Base-by-base conservation (phyloP, 2,329 filamentous ascomycete species). In the Pezicula carpinea region DNA sequence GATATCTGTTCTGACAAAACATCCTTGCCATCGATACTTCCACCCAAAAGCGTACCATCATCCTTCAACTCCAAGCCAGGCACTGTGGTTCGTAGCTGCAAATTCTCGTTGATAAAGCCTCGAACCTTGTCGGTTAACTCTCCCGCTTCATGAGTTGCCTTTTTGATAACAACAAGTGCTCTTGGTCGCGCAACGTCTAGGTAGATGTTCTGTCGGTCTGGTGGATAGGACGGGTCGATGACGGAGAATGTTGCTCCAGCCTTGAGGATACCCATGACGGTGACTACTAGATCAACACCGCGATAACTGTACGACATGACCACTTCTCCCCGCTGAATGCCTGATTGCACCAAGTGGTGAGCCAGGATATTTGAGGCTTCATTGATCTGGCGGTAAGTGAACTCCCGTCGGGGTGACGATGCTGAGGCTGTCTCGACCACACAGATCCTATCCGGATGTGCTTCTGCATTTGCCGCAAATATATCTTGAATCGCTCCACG, bases 241-340 rank as follows among this genome's bases (percentile, higher is more conserved):
- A 85, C 79, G 4, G 71, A 80, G 54, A 83, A 71, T 5, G 77
- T 83, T 39, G 78, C 78, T 49, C 83, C 84, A 40, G 35, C 61
- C 50, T 67, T 74, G 72, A 64, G 81, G 63, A 76, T 77, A 50
- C 90, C 91, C 88, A 96, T 95, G 45, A 90, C 83, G 31, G 85
- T 82, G 6, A 87, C 80, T 0, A 87, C 84, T 34, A 88, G 68
- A 58, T 88, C 88, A 29, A 96, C 90, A 47, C 82, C 82, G 48
- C 91, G 82, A 67, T 96, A 80, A 47, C 89, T 89, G 63, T 83
- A 96, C 53, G 93, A 87, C 88, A 96, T 95, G 59, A 96, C 89
- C 2, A 96, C 90, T 62, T 97, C 90, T 7, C 89, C 90, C 56
- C 82, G 74, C 49, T 82, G 75, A 53, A 89, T 75, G 48, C 91